Base-by-base conservation (phyloP, 148 eudicot species). In the Arctostaphylos glauca region DNA sequence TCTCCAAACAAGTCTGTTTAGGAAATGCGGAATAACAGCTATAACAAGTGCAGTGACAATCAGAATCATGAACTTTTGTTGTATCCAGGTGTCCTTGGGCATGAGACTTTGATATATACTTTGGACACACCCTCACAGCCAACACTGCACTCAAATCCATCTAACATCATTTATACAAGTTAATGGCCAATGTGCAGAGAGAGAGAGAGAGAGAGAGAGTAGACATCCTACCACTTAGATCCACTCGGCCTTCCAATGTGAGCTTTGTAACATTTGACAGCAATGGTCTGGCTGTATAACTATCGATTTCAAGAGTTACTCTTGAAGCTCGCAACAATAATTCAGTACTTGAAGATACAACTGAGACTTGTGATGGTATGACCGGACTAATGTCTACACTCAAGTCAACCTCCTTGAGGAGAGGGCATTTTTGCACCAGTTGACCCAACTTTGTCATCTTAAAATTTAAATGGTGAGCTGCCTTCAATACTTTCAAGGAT, bases 341-440 rank as follows among this genome's bases (percentile, higher is more conserved):
- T 64, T 77, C 81, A 53, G 84, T 66, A 77, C 74, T 90, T 55
- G 94, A 89, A 86, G 90, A 84, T 83, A 85, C 58, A 80, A 88
- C 70, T 48, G 98, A 91, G 15, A 86, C 84, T 83, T 87, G 80
- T 76, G 90, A 74, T 83, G 91, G 85, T 74, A 88, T 79, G 71
- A 93, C 83, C 78, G 99, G 98, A 89, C 89, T 88, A 71, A 90
- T 59, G 88, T 96, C 98, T 81, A 96, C 94, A 23, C 88, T 88
- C 64, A 94, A 88, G 85, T 96, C 94, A 80, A 96, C 53, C 80
- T 93, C 92, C 76, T 55, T 59, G 19, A 96, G 86, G 38, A 86
- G 76, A 19, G 97, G 89, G 75, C 89, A 91, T 52, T 82, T 90
- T 80, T 84, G 82, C 71, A 87, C 74, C 83, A 96, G 86, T 67